Evolutionary conservation across 2,329 filamentous ascomycete genomes (phyloP).

Genomic region (Hymenoscyphus salicellus): DNA sequence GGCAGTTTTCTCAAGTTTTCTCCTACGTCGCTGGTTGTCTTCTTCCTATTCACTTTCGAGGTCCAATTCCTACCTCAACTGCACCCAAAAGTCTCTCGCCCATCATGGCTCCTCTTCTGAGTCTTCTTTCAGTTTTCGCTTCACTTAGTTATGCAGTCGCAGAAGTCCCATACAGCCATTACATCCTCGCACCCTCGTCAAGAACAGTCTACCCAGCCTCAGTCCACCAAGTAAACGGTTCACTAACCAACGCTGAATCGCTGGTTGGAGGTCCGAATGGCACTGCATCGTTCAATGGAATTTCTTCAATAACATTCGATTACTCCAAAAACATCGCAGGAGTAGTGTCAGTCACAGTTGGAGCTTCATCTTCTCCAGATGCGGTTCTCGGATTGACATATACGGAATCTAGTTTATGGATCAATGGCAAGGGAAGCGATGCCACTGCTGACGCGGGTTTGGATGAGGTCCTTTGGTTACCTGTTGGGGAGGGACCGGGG

Average conservation of each 20-base stretch:
- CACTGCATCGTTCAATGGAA: conserved; percentile 26
- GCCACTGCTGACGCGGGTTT: conserved; percentile 45
- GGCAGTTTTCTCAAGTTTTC: not conserved
- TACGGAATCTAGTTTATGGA: conserved; percentile 45
- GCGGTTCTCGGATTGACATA: conserved; percentile 42
- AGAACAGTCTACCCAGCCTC: conserved; percentile 30
- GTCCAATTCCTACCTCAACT: not conserved
- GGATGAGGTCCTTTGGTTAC: conserved; percentile 49
- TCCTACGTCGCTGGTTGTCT: not conserved
- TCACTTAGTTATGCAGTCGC: not conserved
- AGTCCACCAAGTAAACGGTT: conserved; percentile 35
- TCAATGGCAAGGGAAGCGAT: conserved; percentile 45
- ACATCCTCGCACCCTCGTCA: conserved; percentile 36
- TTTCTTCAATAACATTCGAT: conserved; percentile 40
- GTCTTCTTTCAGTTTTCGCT: not conserved
- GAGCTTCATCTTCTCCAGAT: conserved; percentile 23
- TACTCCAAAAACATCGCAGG: conserved; percentile 42
- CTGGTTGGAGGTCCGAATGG: conserved; percentile 11
- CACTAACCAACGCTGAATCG: conserved; percentile 28
- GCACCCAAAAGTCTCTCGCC: not conserved
- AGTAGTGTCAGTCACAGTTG: conserved; percentile 38
- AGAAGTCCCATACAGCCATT: conserved; percentile 34
- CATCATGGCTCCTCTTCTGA: not conserved
- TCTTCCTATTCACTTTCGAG: not conserved
- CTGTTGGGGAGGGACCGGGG: conserved; percentile 36